Conservation (phyloP, 768 basidiomycete genomes). For the Neoboletus brunneissimus region DNA sequence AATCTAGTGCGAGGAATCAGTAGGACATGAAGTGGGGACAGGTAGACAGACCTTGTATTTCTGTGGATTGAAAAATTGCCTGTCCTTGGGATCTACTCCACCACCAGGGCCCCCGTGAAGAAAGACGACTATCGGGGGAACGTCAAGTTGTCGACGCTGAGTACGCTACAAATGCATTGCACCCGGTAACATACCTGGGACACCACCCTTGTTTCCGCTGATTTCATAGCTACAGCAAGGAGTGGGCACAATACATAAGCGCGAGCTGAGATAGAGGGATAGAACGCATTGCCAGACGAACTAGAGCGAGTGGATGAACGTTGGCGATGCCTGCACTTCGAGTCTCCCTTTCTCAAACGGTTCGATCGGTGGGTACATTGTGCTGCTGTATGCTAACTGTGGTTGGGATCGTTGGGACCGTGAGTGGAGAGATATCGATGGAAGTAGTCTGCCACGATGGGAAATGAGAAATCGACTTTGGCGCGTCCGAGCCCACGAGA, state of each 20-base stretch:
- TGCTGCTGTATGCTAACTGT: neutral
- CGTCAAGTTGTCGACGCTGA: neutral
- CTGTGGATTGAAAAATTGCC: constrained; percentile 76
- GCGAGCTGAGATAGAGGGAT: neutral
- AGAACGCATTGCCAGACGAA: constrained; percentile 35
- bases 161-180: neutral
- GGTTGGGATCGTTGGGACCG: constrained; percentile 1
- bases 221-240: constrained; percentile 64
- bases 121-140: constrained; percentile 58
- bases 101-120: constrained; percentile 86
- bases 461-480: constrained; percentile 1
- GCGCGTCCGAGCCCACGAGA: constrained; percentile 3
- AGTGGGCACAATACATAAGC: neutral
- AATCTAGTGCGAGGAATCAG: constrained; percentile 46
- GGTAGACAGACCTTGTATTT: constrained; percentile 67
- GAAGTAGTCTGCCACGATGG: constrained; percentile 9
- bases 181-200: constrained; percentile 51
- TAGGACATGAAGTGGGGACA: neutral
- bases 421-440: constrained; percentile 16
- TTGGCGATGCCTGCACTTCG: constrained; percentile 56
- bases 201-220: constrained; percentile 73
- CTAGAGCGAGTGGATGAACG: constrained; percentile 67
- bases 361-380: constrained; percentile 67
- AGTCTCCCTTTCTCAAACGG: constrained; percentile 65
- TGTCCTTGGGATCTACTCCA: constrained; percentile 63